A percentile compares a stretch with the other conserved stretches of the same genome.
These are phyloP conservation scores for Macadamia tetraphylla DNA, from an alignment of 164 flowering plant genomes.

Conservation along the genomic window DNA sequence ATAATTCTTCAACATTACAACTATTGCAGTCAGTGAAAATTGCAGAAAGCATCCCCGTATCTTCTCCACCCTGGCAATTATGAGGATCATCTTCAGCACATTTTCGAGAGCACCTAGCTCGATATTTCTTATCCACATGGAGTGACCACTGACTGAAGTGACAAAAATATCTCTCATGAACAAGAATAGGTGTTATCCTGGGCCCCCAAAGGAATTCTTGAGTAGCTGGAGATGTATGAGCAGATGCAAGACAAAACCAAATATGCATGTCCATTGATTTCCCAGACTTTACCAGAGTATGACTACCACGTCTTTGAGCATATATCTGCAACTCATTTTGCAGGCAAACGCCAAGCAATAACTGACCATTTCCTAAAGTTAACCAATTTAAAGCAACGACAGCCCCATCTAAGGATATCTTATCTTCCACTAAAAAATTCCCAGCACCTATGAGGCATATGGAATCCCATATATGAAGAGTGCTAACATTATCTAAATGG, in stretches of 20 bases:
- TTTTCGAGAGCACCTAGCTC: slow-evolving; percentile 11
- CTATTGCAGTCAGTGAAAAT: slow-evolving; percentile 26
- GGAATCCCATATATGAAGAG: slow-evolving; percentile 65
- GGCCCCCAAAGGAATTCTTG: slow-evolving; percentile 72
- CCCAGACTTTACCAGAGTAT: slow-evolving; percentile 24
- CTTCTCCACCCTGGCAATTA: slow-evolving; percentile 7
- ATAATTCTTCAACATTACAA: slow-evolving; percentile 17
- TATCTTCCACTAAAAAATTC: slow-evolving; percentile 57
- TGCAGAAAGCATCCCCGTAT: slow-evolving; percentile 15
- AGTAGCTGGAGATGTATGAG: slow-evolving; percentile 33
- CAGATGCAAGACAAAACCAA: slow-evolving; percentile 70
- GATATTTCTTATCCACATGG: slow-evolving; percentile 19
- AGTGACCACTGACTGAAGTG: slow-evolving; percentile 52
- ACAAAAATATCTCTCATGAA: slow-evolving; percentile 58
- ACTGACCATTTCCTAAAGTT: slow-evolving; percentile 57
- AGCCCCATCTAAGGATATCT: slow-evolving; percentile 35
- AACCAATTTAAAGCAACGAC: slow-evolving; percentile 64
- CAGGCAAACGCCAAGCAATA: slow-evolving; percentile 73
- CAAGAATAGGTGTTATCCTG: slow-evolving; percentile 41
- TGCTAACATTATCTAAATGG: slow-evolving; percentile 22
- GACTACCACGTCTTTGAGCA: slow-evolving; percentile 37
- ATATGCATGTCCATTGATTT: slow-evolving; percentile 24
- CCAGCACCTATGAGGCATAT: slow-evolving; percentile 43
- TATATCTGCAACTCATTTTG: slow-evolving; percentile 56
- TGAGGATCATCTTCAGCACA: slow-evolving; percentile 9